Evolutionary conservation across 495 filamentous ascomycete genomes (phyloP).

Genomic region (Aspergillus biplanus): DNA sequence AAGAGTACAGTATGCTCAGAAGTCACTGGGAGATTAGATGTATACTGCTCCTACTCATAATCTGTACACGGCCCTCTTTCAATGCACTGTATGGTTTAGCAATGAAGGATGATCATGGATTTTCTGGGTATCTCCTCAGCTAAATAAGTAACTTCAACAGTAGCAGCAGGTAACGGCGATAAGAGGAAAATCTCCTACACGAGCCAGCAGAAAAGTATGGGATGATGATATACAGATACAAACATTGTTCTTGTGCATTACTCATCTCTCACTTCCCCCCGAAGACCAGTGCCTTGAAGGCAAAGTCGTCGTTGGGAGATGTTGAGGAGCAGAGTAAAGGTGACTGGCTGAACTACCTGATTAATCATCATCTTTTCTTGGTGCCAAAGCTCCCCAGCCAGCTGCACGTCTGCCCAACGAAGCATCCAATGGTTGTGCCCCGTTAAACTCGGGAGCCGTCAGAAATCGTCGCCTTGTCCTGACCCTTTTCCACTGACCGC

Average conservation of each 20-base stretch:
- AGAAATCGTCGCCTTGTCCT: slow-evolving; percentile 36
- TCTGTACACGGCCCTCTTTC: neutral
- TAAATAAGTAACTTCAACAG: neutral
- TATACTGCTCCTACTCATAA: neutral
- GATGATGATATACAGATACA: neutral
- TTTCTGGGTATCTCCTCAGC: neutral
- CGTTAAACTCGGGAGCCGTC: slow-evolving; percentile 37
- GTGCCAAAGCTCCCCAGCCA: slow-evolving; percentile 21
- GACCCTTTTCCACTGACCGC: slow-evolving; percentile 43
- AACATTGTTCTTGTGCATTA: neutral
- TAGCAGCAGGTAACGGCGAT: neutral
- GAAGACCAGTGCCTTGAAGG: too few relatives aligned
- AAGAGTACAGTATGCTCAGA: too few relatives aligned
- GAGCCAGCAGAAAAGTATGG: neutral
- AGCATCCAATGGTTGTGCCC: slow-evolving; percentile 48
- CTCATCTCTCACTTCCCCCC: neutral
- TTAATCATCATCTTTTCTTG: slow-evolving; percentile 6
- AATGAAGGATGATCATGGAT: neutral
- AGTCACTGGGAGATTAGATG: neutral
- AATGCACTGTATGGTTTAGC: neutral
- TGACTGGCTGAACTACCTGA: slow-evolving; percentile 6
- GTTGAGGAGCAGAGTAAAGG: neutral
- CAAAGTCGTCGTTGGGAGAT: neutral
- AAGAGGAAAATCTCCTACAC: neutral
- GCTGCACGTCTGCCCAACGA: slow-evolving; percentile 56